These are phyloP conservation scores for Chiua virens DNA, from an alignment of 768 basidiomycete species.

Conservation along the genomic window DNA sequence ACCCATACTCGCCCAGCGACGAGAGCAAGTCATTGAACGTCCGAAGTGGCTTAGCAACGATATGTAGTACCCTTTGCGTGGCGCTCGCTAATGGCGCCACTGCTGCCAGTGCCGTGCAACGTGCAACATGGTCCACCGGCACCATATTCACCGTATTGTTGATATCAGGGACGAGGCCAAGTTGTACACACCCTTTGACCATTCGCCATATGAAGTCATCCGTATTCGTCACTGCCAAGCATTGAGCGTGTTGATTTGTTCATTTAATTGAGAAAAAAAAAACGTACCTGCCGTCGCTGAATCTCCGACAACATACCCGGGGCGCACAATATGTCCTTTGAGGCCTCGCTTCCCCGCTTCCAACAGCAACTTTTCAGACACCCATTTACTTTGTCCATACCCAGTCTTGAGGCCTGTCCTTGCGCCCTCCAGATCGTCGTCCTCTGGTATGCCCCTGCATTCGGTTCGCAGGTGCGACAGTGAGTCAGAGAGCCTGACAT, in stretches of 20 bases:
- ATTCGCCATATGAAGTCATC: slow-evolving; percentile 99
- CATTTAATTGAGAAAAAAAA: too few species aligned
- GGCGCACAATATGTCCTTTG: slow-evolving; percentile 82
- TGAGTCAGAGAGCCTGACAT: slow-evolving; percentile 82
- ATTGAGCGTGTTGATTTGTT: neutral
- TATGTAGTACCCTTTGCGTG: slow-evolving; percentile 67
- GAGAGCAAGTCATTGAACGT: slow-evolving; percentile 88
- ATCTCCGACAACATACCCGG: slow-evolving; percentile 96
- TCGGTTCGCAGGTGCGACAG: slow-evolving; percentile 40
- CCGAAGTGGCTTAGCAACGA: slow-evolving; percentile 82
- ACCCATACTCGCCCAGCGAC: slow-evolving; percentile 77
- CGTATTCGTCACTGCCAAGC: slow-evolving; percentile 83
- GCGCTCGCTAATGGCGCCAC: slow-evolving; percentile 53
- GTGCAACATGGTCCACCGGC: slow-evolving; percentile 94
- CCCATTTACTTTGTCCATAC: slow-evolving; percentile 99
- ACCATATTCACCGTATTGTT: slow-evolving; percentile 99
- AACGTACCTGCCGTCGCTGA: slow-evolving; percentile 77
- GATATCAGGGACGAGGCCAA: slow-evolving; percentile 95
- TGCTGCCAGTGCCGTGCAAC: slow-evolving; percentile 73
- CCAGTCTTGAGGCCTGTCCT: slow-evolving; percentile 75
- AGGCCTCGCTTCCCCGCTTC: slow-evolving; percentile 89
- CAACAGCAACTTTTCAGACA: slow-evolving; percentile 90
- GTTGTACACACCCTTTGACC: slow-evolving; percentile 97
- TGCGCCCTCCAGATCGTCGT: slow-evolving; percentile 87
- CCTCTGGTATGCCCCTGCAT: slow-evolving; percentile 76